Evolutionary conservation across 805 yeast genomes (phyloP).

Genomic region (Metschnikowia aberdeeniae): DNA sequence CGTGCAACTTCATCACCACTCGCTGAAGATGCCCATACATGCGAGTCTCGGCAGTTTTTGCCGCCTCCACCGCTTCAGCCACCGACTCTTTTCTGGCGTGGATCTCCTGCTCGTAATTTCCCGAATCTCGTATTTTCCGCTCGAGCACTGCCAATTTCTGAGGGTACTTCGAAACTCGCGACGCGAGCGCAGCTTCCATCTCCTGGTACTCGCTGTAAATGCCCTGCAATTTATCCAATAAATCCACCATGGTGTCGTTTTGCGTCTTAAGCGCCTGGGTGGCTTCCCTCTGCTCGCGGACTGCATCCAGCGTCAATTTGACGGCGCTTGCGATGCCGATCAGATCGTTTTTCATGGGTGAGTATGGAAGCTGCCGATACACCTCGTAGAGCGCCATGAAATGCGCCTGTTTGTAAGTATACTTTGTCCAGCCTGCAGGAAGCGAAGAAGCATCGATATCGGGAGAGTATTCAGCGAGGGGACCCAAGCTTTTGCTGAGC

Average conservation of each 20-base stretch:
- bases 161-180: constrained; percentile 7
- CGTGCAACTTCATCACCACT: constrained; percentile 19
- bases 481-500: constrained; percentile 6
- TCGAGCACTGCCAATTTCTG: constrained; percentile 9
- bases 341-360: constrained; percentile 18
- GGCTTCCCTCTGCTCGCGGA: constrained; percentile 9
- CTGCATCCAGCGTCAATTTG: constrained; percentile 12
- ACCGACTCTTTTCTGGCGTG: constrained; percentile 3
- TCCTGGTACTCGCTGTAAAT: constrained; percentile 12
- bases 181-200: constrained; percentile 4
- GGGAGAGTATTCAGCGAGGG: neutral
- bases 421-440: constrained; percentile 5
- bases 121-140: constrained; percentile 5
- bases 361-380: constrained; percentile 14
- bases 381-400: constrained; percentile 15
- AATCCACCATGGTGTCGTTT: neutral
- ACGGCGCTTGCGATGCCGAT: constrained; percentile 20
- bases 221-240: constrained; percentile 1
- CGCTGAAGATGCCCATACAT: constrained; percentile 17
- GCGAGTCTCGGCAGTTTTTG: constrained; percentile 8
- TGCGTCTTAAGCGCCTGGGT: constrained; percentile 2
- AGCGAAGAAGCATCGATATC: neutral
- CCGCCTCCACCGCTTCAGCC: constrained; percentile 1
- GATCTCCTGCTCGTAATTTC: constrained; percentile 5
- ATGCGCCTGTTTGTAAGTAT: constrained; percentile 7